phyloP scores from a whole-genome alignment of 768 basidiomycete species.

The Mycena indigotica region DNA sequence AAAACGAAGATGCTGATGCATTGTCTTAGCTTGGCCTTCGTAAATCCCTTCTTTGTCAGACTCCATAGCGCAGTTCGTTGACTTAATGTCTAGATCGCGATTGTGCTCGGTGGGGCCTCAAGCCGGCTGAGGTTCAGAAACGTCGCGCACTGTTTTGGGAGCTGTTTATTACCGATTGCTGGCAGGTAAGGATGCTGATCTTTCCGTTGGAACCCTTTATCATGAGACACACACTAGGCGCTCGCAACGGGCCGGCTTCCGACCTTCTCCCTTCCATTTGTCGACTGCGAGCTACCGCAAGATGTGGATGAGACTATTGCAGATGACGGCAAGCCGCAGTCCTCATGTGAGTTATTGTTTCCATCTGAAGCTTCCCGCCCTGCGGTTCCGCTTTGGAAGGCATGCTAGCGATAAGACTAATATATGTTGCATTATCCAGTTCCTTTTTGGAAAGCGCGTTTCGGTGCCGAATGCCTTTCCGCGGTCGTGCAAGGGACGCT shows the following conservation, averaged over 20 bases:
- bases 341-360: conserved; percentile 63
- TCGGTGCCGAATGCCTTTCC: conserved; percentile 66
- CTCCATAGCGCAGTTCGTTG: conserved; percentile 4
- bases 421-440: conserved; percentile 38
- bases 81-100: conserved; percentile 56
- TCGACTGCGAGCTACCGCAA: conserved; percentile 70
- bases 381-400: neutral
- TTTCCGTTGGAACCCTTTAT: neutral
- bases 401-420: neutral
- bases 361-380: neutral
- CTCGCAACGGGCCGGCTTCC: conserved; percentile 70
- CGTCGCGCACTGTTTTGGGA: conserved; percentile 75
- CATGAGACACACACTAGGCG: conserved; percentile 41
- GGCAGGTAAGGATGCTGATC: conserved; percentile 53
- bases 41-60: conserved; percentile 36
- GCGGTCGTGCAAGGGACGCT: conserved; percentile 70
- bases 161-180: conserved; percentile 71
- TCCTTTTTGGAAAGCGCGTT: conserved; percentile 70
- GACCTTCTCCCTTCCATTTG: conserved; percentile 68
- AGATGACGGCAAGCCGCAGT: conserved; percentile 57
- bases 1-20: conserved; percentile 4
- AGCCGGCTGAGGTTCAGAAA: conserved; percentile 67
- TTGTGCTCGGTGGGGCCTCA: conserved; percentile 68
- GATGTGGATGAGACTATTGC: conserved; percentile 61
- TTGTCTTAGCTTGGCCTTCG: conserved; percentile 63